Evolutionary conservation across 176 grass and related monocot species (phyloP).

Genomic region (Rhynchospora breviuscula): DNA sequence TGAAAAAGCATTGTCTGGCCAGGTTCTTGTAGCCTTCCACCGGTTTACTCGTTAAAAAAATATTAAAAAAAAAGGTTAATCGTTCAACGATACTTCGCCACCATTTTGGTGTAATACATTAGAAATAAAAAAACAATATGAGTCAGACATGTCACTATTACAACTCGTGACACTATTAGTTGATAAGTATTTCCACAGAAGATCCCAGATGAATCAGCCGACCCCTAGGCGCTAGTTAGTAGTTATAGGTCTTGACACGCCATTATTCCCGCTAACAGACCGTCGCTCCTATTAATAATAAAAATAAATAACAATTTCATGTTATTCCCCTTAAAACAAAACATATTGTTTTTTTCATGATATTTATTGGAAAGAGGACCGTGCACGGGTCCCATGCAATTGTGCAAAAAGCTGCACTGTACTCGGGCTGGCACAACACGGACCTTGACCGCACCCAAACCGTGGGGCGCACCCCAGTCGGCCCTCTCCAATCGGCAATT

Average conservation of each 20-base stretch:
- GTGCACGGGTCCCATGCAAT: slow-evolving; percentile 5
- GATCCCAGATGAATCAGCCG: not conserved
- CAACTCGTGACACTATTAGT: not conserved
- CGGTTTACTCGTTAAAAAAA: not conserved
- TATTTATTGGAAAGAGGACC: not conserved
- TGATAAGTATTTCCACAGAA: not conserved
- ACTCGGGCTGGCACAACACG: slow-evolving; percentile 1
- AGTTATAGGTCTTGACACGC: not conserved
- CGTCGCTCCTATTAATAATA: not conserved
- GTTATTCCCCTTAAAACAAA: too few relatives aligned
- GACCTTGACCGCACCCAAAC: slow-evolving; percentile 12
- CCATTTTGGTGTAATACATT: too few relatives aligned
- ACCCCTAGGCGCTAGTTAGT: not conserved
- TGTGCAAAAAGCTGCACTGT: not conserved
- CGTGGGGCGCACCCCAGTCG: not conserved
- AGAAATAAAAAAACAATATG: too few relatives aligned
- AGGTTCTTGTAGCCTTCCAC: not conserved
- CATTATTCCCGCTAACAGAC: not conserved
- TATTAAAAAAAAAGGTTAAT: not conserved
- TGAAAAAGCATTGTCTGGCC: not conserved
- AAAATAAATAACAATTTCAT: too few relatives aligned
- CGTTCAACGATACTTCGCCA: not conserved
- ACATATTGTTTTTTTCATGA: not conserved
- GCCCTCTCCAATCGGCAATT: not conserved
- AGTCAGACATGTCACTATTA: too few relatives aligned